Percentiles rank a stretch among this genome's conserved stretches.
phyloP scores from a whole-genome alignment of 2,329 filamentous ascomycete species.

The Parascedosporium putredinis region DNA sequence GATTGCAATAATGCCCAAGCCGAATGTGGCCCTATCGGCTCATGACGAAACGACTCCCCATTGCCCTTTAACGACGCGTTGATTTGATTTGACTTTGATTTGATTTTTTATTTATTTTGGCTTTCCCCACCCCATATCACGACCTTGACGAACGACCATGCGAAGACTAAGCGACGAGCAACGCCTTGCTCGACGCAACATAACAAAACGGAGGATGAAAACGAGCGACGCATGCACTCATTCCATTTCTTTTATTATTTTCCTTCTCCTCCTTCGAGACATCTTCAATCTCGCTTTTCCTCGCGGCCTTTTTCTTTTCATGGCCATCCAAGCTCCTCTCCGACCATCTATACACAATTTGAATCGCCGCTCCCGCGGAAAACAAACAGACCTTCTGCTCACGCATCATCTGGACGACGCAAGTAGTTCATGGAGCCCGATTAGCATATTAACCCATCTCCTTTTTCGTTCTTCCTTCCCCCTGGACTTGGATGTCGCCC shows the following conservation, averaged over 20 bases:
- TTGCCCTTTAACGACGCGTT: too few relatives aligned
- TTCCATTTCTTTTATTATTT: slow-evolving; percentile 13
- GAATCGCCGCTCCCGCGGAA: slow-evolving; percentile 7
- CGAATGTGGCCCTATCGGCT: background rate
- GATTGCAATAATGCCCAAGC: slow-evolving; percentile 49
- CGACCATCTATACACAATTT: background rate
- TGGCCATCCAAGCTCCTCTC: slow-evolving; percentile 1
- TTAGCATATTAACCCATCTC: slow-evolving; percentile 4
- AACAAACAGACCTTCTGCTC: slow-evolving; percentile 5
- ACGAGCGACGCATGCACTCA: slow-evolving; percentile 5
- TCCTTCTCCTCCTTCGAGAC: too few relatives aligned
- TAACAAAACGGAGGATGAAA: background rate
- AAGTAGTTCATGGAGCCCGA: slow-evolving; percentile 1
- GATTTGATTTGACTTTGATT: too few relatives aligned
- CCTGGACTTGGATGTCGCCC: background rate
- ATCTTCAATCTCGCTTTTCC: too few relatives aligned
- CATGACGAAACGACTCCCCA: slow-evolving; percentile 4
- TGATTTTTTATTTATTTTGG: slow-evolving; percentile 9
- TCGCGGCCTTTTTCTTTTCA: too few relatives aligned
- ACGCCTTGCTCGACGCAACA: background rate
- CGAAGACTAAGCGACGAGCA: background rate
- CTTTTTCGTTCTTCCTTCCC: background rate
- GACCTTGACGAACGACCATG: slow-evolving; percentile 1
- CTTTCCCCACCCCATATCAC: slow-evolving; percentile 6
- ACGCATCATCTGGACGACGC: slow-evolving; percentile 5